These are phyloP conservation scores for Nakazawaea laoshanensis DNA, from an alignment of 805 yeast species.

Conservation along the genomic window DNA sequence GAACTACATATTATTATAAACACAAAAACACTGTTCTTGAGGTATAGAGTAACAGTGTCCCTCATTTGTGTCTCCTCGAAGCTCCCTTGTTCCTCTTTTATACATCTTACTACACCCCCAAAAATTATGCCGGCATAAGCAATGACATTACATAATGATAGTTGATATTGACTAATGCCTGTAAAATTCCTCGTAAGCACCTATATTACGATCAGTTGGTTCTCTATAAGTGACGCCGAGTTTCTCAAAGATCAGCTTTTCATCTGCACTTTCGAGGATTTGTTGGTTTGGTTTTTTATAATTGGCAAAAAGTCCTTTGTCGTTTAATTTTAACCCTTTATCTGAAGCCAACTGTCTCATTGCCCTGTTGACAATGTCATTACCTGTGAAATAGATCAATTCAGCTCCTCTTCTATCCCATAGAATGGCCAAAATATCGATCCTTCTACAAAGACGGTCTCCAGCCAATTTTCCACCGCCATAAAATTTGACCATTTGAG, in stretches of 20 bases:
- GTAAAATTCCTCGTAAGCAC: conserved; percentile 3
- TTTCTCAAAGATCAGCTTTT: conserved; percentile 33
- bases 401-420: conserved; percentile 38
- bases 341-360: conserved; percentile 33
- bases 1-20: too few relatives aligned
- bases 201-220: conserved; percentile 23
- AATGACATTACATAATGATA: too few relatives aligned
- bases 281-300: conserved; percentile 8
- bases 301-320: conserved; percentile 31
- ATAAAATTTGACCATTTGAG: conserved; percentile 19
- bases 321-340: conserved; percentile 28
- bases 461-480: conserved; percentile 27
- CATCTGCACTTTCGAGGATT: conserved; percentile 34
- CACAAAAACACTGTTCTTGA: too few relatives aligned
- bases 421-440: conserved; percentile 42
- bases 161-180: too few relatives aligned
- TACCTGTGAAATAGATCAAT: conserved; percentile 46
- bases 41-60: too few relatives aligned
- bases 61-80: too few relatives aligned
- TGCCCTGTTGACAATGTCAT: conserved; percentile 40
- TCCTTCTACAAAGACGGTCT: conserved; percentile 34
- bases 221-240: conserved; percentile 29
- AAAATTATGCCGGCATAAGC: too few relatives aligned
- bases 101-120: too few relatives aligned
- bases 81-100: too few relatives aligned